These are phyloP conservation scores for Aspergillus sclerotioniger DNA, from an alignment of 495 filamentous ascomycete genomes.

Conservation along the genomic window DNA sequence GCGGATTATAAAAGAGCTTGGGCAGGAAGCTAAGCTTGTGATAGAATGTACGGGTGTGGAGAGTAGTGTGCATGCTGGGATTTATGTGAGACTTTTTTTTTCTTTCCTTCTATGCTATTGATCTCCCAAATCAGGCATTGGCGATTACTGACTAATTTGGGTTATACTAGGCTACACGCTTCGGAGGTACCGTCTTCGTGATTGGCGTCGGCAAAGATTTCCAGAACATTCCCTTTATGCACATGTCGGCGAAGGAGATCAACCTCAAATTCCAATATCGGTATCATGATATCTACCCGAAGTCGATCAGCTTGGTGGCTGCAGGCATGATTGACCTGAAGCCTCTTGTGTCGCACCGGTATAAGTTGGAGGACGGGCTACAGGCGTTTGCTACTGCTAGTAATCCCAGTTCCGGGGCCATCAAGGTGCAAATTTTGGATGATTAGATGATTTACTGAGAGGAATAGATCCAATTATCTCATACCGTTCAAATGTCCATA, in stretches of 20 bases:
- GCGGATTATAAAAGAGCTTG: constrained; percentile 33
- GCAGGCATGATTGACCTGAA: constrained; percentile 50
- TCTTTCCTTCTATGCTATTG: neutral
- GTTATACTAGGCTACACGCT: constrained; percentile 37
- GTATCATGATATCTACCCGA: constrained; percentile 56
- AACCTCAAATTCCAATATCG: constrained; percentile 56
- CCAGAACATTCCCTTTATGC: constrained; percentile 61
- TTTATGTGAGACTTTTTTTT: constrained; percentile 15
- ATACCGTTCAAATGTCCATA: too few relatives aligned
- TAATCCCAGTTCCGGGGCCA: constrained; percentile 15
- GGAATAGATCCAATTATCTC: too few relatives aligned
- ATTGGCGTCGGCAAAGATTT: constrained; percentile 57
- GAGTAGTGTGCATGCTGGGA: constrained; percentile 48
- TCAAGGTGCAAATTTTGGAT: constrained; percentile 27
- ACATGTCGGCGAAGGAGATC: constrained; percentile 56
- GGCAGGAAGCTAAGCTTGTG: constrained; percentile 44
- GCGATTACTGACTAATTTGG: constrained; percentile 22
- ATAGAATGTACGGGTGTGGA: constrained; percentile 60
- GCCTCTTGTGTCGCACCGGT: constrained; percentile 62
- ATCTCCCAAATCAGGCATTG: neutral
- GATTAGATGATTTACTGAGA: constrained; percentile 13
- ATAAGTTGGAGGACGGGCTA: constrained; percentile 15
- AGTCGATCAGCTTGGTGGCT: constrained; percentile 38
- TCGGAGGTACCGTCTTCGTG: constrained; percentile 55
- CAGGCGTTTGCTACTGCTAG: constrained; percentile 23